Conservation (phyloP, 768 basidiomycete species). For the Leucocoprinus leucothites region DNA sequence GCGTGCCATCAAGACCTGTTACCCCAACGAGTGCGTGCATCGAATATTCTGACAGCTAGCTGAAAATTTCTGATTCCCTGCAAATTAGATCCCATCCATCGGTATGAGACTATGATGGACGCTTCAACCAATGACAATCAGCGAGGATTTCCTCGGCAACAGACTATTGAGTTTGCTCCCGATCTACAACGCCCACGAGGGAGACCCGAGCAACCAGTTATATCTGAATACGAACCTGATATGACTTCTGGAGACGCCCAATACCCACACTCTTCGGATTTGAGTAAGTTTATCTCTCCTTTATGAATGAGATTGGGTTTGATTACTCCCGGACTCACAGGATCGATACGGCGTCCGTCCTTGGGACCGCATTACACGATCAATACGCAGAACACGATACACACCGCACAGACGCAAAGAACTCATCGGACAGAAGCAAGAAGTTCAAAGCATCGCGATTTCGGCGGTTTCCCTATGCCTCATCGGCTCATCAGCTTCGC, state of each 20-base stretch:
- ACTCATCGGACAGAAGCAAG: constrained; percentile 16
- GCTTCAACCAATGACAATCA: constrained; percentile 17
- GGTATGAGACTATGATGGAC: constrained; percentile 34
- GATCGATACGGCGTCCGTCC: constrained; percentile 8
- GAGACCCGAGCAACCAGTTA: constrained; percentile 17
- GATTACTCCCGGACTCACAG: not conserved
- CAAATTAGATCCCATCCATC: constrained; percentile 28
- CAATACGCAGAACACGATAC: constrained; percentile 15
- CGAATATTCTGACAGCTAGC: not conserved
- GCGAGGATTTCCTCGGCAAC: constrained; percentile 32
- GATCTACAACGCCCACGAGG: constrained; percentile 23
- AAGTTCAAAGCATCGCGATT: constrained; percentile 41
- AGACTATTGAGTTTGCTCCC: constrained; percentile 40
- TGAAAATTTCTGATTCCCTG: not conserved
- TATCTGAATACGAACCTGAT: constrained; percentile 11
- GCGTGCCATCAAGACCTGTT: constrained; percentile 27
- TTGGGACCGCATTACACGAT: constrained; percentile 13
- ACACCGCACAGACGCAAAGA: constrained; percentile 15
- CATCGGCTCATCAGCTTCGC: constrained; percentile 48
- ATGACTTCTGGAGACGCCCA: not conserved
- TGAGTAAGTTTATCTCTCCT: not conserved
- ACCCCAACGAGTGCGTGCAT: constrained; percentile 31
- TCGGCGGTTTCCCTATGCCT: constrained; percentile 78
- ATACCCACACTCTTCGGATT: not conserved
- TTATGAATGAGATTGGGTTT: not conserved